Evolutionary conservation across 768 basidiomycete genomes (phyloP).

Genomic region (Mrakia hoshinonis): DNA sequence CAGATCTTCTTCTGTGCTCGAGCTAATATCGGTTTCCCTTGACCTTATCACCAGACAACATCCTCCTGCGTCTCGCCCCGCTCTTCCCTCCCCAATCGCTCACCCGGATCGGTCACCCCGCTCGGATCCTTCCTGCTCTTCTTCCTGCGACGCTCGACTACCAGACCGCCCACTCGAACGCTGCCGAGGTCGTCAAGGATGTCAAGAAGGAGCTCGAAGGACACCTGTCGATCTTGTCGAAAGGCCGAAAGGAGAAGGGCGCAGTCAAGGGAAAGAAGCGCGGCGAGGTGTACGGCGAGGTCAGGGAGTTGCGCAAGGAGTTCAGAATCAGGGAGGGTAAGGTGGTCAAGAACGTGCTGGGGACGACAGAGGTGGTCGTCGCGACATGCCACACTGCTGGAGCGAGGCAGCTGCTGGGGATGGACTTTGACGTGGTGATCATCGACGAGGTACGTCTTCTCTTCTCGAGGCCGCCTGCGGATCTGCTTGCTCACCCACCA

Average conservation of each 20-base stretch:
- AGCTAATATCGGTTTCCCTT: too few species aligned
- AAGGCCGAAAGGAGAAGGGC: constrained; percentile 48
- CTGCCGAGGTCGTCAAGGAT: constrained; percentile 77
- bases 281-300: constrained; percentile 78
- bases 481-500: too few species aligned
- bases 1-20: too few species aligned
- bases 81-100: constrained; percentile 41
- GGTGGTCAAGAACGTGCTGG: constrained; percentile 70
- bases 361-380: constrained; percentile 72
- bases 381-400: constrained; percentile 94
- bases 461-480: not conserved
- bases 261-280: constrained; percentile 55
- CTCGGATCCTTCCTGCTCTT: constrained; percentile 64
- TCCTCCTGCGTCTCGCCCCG: constrained; percentile 63
- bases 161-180: constrained; percentile 38
- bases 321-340: constrained; percentile 81
- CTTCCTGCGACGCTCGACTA: constrained; percentile 43
- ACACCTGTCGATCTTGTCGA: constrained; percentile 55
- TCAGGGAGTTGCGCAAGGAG: constrained; percentile 83
- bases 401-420: constrained; percentile 64
- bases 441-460: constrained; percentile 61
- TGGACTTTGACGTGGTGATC: constrained; percentile 81
- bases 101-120: constrained; percentile 94
- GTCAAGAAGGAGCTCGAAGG: constrained; percentile 76
- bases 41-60: constrained; percentile 83